phyloP scores from a whole-genome alignment of 2,329 filamentous ascomycete genomes.

The Malbranchea zuffiana region DNA sequence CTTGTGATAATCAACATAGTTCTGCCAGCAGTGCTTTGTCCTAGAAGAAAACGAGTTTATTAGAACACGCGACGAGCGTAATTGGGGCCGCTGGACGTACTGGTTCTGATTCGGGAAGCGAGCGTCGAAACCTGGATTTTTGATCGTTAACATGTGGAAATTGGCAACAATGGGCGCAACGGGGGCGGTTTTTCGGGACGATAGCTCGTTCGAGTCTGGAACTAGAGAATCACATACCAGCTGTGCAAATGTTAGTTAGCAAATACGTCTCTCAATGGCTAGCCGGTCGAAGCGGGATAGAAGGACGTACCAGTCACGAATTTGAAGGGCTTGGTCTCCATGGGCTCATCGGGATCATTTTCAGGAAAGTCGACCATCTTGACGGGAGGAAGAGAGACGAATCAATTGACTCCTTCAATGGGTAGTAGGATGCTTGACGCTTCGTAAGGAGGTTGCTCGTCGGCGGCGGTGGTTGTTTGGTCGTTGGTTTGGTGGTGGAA shows the following conservation, averaged over 20 bases:
- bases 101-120: constrained; percentile 94
- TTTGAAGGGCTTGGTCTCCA: constrained; percentile 99
- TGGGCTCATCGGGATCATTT: constrained; percentile 57
- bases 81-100: constrained; percentile 25
- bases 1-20: constrained; percentile 99
- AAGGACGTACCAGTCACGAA: constrained; percentile 84
- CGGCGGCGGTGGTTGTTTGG: constrained; percentile 26
- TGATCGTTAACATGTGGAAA: constrained; percentile 12
- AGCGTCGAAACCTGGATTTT: constrained; percentile 76
- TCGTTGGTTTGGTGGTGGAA: constrained; percentile 8
- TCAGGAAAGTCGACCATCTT: constrained; percentile 62
- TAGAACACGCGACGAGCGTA: constrained; percentile 4
- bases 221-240: constrained; percentile 36
- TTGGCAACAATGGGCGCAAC: neutral
- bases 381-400: constrained; percentile 36
- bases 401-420: constrained; percentile 20
- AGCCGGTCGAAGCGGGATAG: constrained; percentile 3
- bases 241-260: constrained; percentile 34
- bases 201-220: no score
- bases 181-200: no score
- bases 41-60: constrained; percentile 23
- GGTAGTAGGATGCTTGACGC: no score
- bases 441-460: constrained; percentile 21
- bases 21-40: constrained; percentile 99
- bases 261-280: constrained; percentile 19